Percentiles rank a stretch among this genome's conserved stretches.
phyloP scores from a whole-genome alignment of 1,284 basidiomycete species.

The Ganoderma leucocontextum region DNA sequence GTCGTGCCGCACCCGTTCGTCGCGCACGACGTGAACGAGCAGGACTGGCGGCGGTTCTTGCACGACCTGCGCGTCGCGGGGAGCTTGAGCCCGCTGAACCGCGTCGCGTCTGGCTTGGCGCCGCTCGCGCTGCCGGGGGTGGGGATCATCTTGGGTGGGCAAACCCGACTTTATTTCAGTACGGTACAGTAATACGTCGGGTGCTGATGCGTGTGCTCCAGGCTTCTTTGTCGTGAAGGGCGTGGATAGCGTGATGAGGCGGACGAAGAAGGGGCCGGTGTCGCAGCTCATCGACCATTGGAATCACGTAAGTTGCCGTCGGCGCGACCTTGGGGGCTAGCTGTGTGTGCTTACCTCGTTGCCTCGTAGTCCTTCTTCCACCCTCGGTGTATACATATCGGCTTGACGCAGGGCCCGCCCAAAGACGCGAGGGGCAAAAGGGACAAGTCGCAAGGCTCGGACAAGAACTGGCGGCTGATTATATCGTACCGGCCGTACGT shows the following conservation, averaged over 20 bases:
- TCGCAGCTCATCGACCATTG: conserved; percentile 33
- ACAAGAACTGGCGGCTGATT: conserved; percentile 17
- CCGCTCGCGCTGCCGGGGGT: conserved; percentile 24
- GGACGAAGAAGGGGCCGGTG: conserved; percentile 24
- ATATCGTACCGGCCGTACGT: conserved; percentile 13
- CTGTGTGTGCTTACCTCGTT: background rate
- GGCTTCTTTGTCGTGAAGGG: conserved; percentile 22
- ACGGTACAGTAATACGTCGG: too few relatives aligned
- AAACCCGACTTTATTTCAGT: too few relatives aligned
- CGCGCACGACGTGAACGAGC: conserved; percentile 48
- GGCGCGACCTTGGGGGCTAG: background rate
- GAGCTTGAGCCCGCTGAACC: conserved; percentile 24
- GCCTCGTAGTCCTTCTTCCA: conserved; percentile 13
- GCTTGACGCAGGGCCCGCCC: conserved; percentile 13
- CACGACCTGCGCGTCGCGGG: conserved; percentile 33
- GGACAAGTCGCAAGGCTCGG: conserved; percentile 10
- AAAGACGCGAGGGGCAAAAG: conserved; percentile 1
- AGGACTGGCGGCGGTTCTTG: conserved; percentile 47
- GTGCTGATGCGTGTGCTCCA: too few relatives aligned
- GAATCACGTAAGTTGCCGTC: conserved; percentile 31
- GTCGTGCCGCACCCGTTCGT: conserved; percentile 48
- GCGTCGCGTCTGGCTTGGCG: conserved; percentile 25
- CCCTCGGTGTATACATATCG: conserved; percentile 13
- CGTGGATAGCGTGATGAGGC: conserved; percentile 22
- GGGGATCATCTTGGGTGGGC: conserved; percentile 18